Evolutionary conservation across 2,329 filamentous ascomycete genomes (phyloP).

Genomic region (Uncinocarpus reesii): DNA sequence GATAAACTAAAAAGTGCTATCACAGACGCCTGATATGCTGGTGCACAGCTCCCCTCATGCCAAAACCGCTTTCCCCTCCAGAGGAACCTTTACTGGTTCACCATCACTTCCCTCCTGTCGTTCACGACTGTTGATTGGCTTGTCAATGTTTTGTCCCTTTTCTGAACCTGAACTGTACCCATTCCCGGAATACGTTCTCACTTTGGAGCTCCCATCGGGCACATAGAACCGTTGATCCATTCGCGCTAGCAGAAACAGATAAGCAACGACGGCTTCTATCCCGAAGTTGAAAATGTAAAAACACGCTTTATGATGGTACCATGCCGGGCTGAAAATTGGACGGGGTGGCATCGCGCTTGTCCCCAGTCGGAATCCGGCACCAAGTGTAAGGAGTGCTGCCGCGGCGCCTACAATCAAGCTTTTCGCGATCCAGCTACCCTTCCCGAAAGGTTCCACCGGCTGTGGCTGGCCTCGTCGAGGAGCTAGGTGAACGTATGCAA

Average conservation of each 20-base stretch:
- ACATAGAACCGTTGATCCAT: conserved; percentile 68
- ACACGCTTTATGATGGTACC: conserved; percentile 59
- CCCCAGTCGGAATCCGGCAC: conserved; percentile 58
- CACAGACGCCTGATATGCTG: too few relatives aligned
- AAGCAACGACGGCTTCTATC: conserved; percentile 61
- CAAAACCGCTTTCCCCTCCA: too few relatives aligned
- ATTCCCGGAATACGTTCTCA: conserved; percentile 11
- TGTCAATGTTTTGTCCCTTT: neutral
- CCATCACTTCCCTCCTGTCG: too few relatives aligned
- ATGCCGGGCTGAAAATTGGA: conserved; percentile 47
- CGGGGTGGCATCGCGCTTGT: conserved; percentile 45
- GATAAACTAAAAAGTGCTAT: too few relatives aligned
- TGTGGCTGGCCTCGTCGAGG: conserved; percentile 29
- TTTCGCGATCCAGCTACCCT: conserved; percentile 57
- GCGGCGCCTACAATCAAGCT: conserved; percentile 52
- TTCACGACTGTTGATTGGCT: too few relatives aligned
- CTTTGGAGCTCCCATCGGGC: conserved; percentile 51
- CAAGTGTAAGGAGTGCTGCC: conserved; percentile 52
- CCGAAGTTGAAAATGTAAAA: conserved; percentile 75
- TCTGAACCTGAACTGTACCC: neutral
- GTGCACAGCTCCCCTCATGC: too few relatives aligned
- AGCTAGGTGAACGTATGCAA: conserved; percentile 40
- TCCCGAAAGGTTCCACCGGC: conserved; percentile 53
- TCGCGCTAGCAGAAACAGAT: conserved; percentile 54
- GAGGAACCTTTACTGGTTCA: too few relatives aligned